These are phyloP conservation scores for Scheffersomyces lignosus DNA, from an alignment of 805 yeast species.

Conservation along the genomic window DNA sequence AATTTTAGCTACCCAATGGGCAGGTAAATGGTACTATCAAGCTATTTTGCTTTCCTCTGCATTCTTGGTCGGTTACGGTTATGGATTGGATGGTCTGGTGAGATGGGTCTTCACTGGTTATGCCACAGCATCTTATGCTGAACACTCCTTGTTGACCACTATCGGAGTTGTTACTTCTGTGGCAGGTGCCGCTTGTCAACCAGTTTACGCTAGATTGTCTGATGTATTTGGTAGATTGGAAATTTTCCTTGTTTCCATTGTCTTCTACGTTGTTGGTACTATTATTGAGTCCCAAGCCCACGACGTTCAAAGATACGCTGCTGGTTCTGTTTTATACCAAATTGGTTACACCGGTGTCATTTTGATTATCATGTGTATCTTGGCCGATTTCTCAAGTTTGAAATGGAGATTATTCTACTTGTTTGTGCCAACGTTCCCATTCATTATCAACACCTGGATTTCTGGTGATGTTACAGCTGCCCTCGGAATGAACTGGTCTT, in stretches of 20 bases:
- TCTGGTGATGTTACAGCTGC: conserved; percentile 17
- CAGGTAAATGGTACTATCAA: conserved; percentile 9
- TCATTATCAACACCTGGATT: conserved; percentile 20
- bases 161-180: conserved; percentile 27
- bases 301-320: conserved; percentile 27
- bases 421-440: conserved; percentile 16
- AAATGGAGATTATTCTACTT: conserved; percentile 17
- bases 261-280: conserved; percentile 28
- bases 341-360: conserved; percentile 19
- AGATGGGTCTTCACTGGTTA: conserved; percentile 20
- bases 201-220: conserved; percentile 27
- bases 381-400: conserved; percentile 18
- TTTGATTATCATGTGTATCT: conserved; percentile 12
- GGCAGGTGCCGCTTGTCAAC: conserved; percentile 31
- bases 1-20: conserved; percentile 18
- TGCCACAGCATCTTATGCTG: conserved; percentile 24
- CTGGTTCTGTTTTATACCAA: conserved; percentile 26
- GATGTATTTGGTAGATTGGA: conserved; percentile 30
- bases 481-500: conserved; percentile 14
- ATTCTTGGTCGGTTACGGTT: conserved; percentile 26
- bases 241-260: conserved; percentile 19
- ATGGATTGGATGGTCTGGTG: conserved; percentile 24
- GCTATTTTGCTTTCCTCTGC: conserved; percentile 14
- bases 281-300: conserved; percentile 30
- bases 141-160: conserved; percentile 24